phyloP scores from a whole-genome alignment of 2,329 filamentous ascomycete species.

The Arthrobotrys pseudoclavata region DNA sequence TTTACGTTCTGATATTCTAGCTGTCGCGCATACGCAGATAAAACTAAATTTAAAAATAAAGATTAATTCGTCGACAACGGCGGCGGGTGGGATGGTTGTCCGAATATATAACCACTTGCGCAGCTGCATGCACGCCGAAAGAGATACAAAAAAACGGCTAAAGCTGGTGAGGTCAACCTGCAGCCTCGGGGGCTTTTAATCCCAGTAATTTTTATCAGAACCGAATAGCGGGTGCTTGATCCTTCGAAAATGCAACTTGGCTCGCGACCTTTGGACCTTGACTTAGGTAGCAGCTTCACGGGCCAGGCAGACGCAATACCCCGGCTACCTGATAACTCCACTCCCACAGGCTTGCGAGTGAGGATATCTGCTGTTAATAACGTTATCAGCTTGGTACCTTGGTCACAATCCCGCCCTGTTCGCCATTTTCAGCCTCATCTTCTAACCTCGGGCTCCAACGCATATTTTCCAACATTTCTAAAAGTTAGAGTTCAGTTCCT shows the following conservation, averaged over 20 bases:
- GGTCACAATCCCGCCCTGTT: too few relatives aligned
- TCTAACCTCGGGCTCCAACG: conserved; percentile 30
- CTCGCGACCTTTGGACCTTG: not conserved
- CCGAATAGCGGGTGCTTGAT: conserved; percentile 20
- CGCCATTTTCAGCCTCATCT: conserved; percentile 14
- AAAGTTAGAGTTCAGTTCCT: not conserved
- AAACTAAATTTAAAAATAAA: not conserved
- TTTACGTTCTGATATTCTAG: not conserved
- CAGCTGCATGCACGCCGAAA: not conserved
- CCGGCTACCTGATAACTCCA: too few relatives aligned
- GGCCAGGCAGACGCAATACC: too few relatives aligned
- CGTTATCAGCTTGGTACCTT: too few relatives aligned
- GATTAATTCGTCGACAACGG: not conserved
- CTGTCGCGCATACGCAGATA: not conserved
- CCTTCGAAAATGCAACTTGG: conserved; percentile 8
- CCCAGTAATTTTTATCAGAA: not conserved
- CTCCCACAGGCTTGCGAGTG: too few relatives aligned
- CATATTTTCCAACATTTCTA: conserved; percentile 31
- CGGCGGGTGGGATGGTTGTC: not conserved
- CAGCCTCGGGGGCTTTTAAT: conserved; percentile 3
- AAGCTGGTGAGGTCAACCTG: not conserved
- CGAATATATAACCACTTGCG: not conserved
- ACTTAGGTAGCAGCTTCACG: too few relatives aligned
- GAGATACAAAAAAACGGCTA: not conserved
- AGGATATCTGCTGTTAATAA: too few relatives aligned